These are phyloP conservation scores for Pseudogymnoascus sp. DNA, from an alignment of 2,329 filamentous ascomycete genomes.

Conservation along the genomic window DNA sequence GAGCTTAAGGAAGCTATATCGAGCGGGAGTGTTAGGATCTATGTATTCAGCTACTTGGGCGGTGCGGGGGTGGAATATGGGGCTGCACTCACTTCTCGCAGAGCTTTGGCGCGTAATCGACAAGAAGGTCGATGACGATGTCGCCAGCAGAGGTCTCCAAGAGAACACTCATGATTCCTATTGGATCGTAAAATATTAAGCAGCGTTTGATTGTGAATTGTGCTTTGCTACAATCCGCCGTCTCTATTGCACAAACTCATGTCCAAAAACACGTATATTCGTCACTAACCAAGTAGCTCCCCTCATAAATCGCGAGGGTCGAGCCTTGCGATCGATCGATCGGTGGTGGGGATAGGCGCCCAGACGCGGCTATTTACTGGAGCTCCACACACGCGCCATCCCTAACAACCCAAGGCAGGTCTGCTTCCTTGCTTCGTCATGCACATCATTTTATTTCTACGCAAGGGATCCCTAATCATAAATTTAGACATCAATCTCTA, in stretches of 20 bases:
- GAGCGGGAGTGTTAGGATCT: slow-evolving; percentile 43
- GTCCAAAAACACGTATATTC: neutral
- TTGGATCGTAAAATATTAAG: neutral
- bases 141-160: slow-evolving; percentile 90
- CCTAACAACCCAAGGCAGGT: neutral
- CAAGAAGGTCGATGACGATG: slow-evolving; percentile 86
- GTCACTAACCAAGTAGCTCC: slow-evolving; percentile 1
- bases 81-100: slow-evolving; percentile 79
- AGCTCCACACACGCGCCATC: neutral
- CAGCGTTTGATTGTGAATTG: neutral
- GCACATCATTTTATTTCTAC: neutral
- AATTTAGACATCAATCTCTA: neutral
- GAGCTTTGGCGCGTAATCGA: slow-evolving; percentile 81
- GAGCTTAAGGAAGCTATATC: slow-evolving; percentile 83
- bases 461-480: neutral
- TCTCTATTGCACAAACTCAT: neutral
- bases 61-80: slow-evolving; percentile 13
- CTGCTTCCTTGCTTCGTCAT: neutral
- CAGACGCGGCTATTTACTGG: neutral
- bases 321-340: slow-evolving; percentile 3
- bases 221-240: neutral
- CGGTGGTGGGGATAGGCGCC: neutral
- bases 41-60: slow-evolving; percentile 43
- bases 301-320: neutral
- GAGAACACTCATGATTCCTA: slow-evolving; percentile 70